A percentile compares a stretch with the other conserved stretches of the same genome.
Conservation (phyloP, 2,329 filamentous ascomycete species). For the Teratosphaeria nubilosa region DNA sequence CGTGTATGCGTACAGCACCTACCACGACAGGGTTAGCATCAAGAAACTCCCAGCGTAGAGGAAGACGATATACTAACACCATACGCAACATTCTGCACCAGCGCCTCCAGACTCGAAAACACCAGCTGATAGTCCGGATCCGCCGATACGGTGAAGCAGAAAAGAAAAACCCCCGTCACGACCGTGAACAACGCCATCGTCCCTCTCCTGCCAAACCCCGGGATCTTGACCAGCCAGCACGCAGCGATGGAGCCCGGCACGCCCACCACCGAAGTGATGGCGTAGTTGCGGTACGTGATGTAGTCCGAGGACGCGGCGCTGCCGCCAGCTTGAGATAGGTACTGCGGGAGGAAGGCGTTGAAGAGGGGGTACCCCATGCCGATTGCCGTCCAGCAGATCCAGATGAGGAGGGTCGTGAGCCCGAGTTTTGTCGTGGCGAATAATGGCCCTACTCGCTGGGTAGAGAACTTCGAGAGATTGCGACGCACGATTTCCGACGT, state of each 20-base stretch:
- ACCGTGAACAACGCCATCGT: constrained; percentile 60
- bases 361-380: constrained; percentile 83
- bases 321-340: constrained; percentile 44
- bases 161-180: constrained; percentile 58
- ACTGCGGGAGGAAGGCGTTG: constrained; percentile 84
- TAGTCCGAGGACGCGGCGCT: constrained; percentile 37
- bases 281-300: constrained; percentile 65
- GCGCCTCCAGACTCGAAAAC: constrained; percentile 51
- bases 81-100: constrained; percentile 57
- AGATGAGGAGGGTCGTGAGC: constrained; percentile 45
- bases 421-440: constrained; percentile 41
- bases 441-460: constrained; percentile 55
- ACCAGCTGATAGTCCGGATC: constrained; percentile 37
- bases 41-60: not conserved
- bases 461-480: constrained; percentile 56
- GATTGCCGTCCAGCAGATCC: constrained; percentile 74
- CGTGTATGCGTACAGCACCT: constrained; percentile 65
- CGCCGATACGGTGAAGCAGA: constrained; percentile 42
- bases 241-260: constrained; percentile 69
- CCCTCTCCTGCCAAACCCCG: constrained; percentile 61
- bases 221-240: constrained; percentile 61
- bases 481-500: constrained; percentile 44
- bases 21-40: not conserved
- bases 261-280: constrained; percentile 66
- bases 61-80: not conserved